phyloP scores from a whole-genome alignment of 768 basidiomycete genomes.

The Phaffia tasmanica region DNA sequence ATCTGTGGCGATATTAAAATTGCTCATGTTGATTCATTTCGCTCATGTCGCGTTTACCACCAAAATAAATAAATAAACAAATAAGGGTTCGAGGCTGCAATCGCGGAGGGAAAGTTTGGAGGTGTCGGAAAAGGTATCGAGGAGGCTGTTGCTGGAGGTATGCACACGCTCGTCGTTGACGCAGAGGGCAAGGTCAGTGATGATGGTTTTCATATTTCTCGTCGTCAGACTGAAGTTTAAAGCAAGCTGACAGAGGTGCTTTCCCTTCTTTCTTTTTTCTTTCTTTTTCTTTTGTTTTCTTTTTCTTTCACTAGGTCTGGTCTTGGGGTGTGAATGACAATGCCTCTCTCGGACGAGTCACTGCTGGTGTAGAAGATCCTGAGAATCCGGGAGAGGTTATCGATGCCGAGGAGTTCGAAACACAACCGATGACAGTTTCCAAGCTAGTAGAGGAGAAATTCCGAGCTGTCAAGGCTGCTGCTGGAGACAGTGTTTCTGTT shows the following conservation, averaged over 20 bases:
- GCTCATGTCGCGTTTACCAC: background rate
- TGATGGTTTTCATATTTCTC: background rate
- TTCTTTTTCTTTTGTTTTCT: background rate
- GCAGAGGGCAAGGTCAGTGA: slow-evolving; percentile 72
- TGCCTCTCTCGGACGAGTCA: slow-evolving; percentile 24
- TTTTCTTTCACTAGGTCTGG: slow-evolving; percentile 16
- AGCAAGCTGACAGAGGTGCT: no score
- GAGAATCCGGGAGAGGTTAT: slow-evolving; percentile 13
- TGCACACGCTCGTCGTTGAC: slow-evolving; percentile 81
- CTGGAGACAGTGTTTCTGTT: slow-evolving; percentile 26
- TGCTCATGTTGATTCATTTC: background rate
- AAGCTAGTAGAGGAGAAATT: slow-evolving; percentile 22
- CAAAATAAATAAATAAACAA: slow-evolving; percentile 9
- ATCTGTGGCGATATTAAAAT: background rate
- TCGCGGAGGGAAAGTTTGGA: slow-evolving; percentile 60
- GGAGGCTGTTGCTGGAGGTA: slow-evolving; percentile 65
- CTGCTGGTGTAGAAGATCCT: slow-evolving; percentile 18
- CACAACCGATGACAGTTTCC: slow-evolving; percentile 21
- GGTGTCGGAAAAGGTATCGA: slow-evolving; percentile 57
- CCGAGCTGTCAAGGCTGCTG: slow-evolving; percentile 21
- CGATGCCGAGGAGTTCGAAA: slow-evolving; percentile 24
- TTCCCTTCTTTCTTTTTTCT: no score
- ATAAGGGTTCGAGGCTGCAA: slow-evolving; percentile 52
- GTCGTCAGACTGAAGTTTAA: no score
- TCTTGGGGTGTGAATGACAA: slow-evolving; percentile 27